Evolutionary conservation across 2,329 filamentous ascomycete species (phyloP), one percentile per base, ranked within the genome.

Genomic region (Ophiostoma sp.): DNA sequence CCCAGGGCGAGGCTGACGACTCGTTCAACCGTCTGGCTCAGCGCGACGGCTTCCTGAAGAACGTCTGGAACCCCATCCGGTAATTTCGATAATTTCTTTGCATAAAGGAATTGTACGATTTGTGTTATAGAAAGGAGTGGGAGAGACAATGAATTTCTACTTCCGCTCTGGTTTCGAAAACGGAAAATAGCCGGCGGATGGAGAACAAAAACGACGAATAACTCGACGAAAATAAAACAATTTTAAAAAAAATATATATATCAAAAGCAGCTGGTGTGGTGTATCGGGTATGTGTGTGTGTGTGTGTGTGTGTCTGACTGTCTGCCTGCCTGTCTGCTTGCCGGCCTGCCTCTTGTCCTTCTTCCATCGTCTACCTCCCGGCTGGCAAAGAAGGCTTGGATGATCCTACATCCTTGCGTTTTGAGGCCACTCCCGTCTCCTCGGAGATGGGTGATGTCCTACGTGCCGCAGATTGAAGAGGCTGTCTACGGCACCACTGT

Each of bases 1-100:
- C 93, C 76, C 95, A 97, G 88, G 95, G 95, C 80, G 96, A 99
- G 91, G 89, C 89, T 81, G 95, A 99, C 81, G 95, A 99, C 84
- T 87, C 91, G 77, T 82, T 99, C 79, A 99, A 99, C 90, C 86
- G 95, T 79, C 87, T 99, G 78, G 86, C 93, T 75, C 95, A 99
- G 88, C 89, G 91, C 76, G 96, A 99, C 81, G 95, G 95, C 75
- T 91, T 96, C 82, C 81, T 99, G 81, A 98, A 98, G 92, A 91
- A 83, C 80, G 95, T 99, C 80, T 99, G 95, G 95, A 91, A 87
- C 83, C 90, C 87, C 74, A 79, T 85, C 78, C 83, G 85, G 82
- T 87, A 87, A 83, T 62, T 62, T 40, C 14, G 36, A 62, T 36
- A 60, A 58, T 60, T 38, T 63, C 14, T 16, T 63, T 63, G 41